Evolutionary conservation across 768 basidiomycete species (phyloP).

Genomic region (Pholiota microspora): DNA sequence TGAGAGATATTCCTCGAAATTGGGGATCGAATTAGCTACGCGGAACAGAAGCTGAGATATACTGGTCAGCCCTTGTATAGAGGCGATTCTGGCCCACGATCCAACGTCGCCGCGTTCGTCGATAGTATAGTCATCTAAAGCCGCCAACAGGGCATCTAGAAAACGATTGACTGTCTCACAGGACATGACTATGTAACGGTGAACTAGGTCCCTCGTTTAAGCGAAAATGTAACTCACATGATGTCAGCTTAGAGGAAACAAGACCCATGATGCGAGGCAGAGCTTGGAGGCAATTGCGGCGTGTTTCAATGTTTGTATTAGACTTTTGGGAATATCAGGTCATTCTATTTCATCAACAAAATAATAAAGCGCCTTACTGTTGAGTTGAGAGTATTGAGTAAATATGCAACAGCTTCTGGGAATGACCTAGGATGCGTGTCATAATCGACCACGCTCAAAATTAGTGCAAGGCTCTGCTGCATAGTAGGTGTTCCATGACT

Average conservation of each 20-base stretch:
- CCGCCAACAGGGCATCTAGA: slow-evolving; percentile 58
- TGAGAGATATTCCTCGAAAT: slow-evolving; percentile 61
- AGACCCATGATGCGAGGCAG: slow-evolving; percentile 48
- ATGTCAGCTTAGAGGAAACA: slow-evolving; percentile 38
- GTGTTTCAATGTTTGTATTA: slow-evolving; percentile 36
- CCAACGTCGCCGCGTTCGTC: slow-evolving; percentile 97
- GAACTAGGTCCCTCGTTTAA: slow-evolving; percentile 10
- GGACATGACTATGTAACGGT: slow-evolving; percentile 42
- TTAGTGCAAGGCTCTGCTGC: slow-evolving; percentile 72
- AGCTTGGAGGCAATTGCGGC: slow-evolving; percentile 40
- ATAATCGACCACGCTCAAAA: slow-evolving; percentile 72
- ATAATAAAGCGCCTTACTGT: slow-evolving; percentile 40
- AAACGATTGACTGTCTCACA: slow-evolving; percentile 44
- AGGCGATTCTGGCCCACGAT: slow-evolving; percentile 88
- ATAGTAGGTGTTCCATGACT: slow-evolving; percentile 45
- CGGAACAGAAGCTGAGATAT: slow-evolving; percentile 51
- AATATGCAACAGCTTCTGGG: slow-evolving; percentile 49
- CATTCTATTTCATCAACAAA: background rate
- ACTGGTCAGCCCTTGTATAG: slow-evolving; percentile 62
- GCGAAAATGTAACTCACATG: slow-evolving; percentile 37
- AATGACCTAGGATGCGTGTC: slow-evolving; percentile 51
- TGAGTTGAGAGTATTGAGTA: slow-evolving; percentile 58
- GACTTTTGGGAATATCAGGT: slow-evolving; percentile 16
- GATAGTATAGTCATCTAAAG: slow-evolving; percentile 85
- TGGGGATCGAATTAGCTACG: slow-evolving; percentile 35